Evolutionary conservation across 163 green algal species (phyloP).

Genomic region (Scenedesmus sp.): DNA sequence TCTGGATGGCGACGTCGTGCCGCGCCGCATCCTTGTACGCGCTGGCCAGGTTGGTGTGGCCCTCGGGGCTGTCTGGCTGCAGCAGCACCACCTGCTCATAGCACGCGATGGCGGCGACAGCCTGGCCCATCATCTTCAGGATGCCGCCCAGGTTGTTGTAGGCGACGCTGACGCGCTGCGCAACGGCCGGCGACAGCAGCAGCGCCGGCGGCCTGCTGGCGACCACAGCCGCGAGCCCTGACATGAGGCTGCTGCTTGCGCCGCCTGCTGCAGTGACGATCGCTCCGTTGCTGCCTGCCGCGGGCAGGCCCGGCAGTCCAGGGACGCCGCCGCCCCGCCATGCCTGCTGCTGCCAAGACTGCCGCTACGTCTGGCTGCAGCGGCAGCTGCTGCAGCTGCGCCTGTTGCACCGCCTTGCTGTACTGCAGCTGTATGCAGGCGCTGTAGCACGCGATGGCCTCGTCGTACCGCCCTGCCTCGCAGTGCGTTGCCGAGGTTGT

Average conservation of each 20-base stretch:
- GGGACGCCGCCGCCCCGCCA: not conserved
- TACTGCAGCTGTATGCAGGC: constrained; percentile 86
- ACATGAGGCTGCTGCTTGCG: not conserved
- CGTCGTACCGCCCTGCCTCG: constrained; percentile 76
- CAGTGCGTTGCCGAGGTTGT: constrained; percentile 89
- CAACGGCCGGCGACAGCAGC: constrained; percentile 57
- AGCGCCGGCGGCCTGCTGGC: constrained; percentile 35
- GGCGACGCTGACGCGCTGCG: constrained; percentile 78
- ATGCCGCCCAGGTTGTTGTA: constrained; percentile 89
- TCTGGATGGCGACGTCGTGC: constrained; percentile 81
- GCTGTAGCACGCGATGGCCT: constrained; percentile 89
- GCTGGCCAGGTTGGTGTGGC: constrained; percentile 78
- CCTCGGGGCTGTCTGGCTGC: constrained; percentile 66
- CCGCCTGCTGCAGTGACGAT: constrained; percentile 13
- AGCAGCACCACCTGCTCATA: constrained; percentile 86
- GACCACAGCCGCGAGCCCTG: constrained; percentile 17
- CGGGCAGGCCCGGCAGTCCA: not conserved
- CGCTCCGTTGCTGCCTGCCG: constrained; percentile 17
- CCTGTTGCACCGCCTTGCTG: constrained; percentile 42
- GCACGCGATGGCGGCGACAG: constrained; percentile 79
- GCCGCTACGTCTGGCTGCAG: constrained; percentile 12
- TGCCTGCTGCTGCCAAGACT: not conserved
- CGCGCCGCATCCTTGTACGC: constrained; percentile 84
- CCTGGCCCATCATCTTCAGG: constrained; percentile 76
- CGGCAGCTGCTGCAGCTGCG: not conserved